Percentiles rank a stretch among this genome's conserved stretches.
phyloP scores from a whole-genome alignment of 2,329 filamentous ascomycete species.

The Alternaria sp. region DNA sequence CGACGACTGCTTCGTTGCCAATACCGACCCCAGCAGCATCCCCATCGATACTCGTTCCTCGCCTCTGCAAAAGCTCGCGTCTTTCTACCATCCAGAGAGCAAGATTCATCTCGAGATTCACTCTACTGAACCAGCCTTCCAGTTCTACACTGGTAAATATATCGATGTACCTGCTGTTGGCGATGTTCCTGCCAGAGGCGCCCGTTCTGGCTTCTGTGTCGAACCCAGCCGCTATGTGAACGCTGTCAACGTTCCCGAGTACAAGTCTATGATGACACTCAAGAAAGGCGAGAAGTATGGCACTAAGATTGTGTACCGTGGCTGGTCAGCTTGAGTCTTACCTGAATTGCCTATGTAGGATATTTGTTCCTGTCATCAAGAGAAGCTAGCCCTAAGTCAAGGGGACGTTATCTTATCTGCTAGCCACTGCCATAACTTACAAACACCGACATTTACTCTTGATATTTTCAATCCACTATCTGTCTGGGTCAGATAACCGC shows the following conservation, averaged over 20 bases:
- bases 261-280: slow-evolving; percentile 79
- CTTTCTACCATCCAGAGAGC: slow-evolving; percentile 76
- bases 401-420: neutral
- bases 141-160: slow-evolving; percentile 92
- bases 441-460: neutral
- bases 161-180: slow-evolving; percentile 75
- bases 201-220: slow-evolving; percentile 84
- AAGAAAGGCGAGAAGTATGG: slow-evolving; percentile 88
- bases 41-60: slow-evolving; percentile 61
- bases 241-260: slow-evolving; percentile 80
- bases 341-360: neutral
- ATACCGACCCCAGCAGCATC: slow-evolving; percentile 64
- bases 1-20: slow-evolving; percentile 89
- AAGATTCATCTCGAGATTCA: slow-evolving; percentile 84
- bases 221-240: slow-evolving; percentile 94
- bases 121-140: slow-evolving; percentile 94
- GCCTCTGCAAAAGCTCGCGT: slow-evolving; percentile 72
- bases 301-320: slow-evolving; percentile 80
- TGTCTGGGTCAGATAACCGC: neutral
- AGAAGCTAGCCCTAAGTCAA: neutral
- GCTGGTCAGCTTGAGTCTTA: slow-evolving; percentile 69
- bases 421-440: neutral
- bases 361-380: neutral
- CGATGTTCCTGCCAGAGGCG: slow-evolving; percentile 67
- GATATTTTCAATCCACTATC: neutral